Evolutionary conservation across 257 asterid genomes (phyloP).

Genomic region (Eustoma russellianum): DNA sequence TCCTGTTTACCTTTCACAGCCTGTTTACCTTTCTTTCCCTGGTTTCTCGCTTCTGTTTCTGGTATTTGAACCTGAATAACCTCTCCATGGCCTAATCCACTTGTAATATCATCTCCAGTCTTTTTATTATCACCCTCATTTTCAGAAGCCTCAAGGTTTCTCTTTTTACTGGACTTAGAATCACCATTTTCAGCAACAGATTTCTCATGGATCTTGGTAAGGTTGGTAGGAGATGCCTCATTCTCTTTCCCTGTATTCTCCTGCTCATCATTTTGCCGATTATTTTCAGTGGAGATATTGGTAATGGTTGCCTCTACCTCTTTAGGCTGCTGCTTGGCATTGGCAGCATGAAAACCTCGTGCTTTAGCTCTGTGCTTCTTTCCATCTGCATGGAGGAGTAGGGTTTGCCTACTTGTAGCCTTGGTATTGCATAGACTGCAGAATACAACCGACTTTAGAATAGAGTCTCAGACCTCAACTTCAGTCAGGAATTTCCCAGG

Average conservation of each 20-base stretch:
- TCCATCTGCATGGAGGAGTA: constrained; percentile 91
- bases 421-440: constrained; percentile 82
- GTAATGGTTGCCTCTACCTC: constrained; percentile 29
- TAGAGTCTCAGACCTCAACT: background rate
- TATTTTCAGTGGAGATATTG: constrained; percentile 14
- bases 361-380: constrained; percentile 92
- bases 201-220: constrained; percentile 11
- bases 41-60: constrained; percentile 23
- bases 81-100: constrained; percentile 39
- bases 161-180: constrained; percentile 38
- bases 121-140: constrained; percentile 23
- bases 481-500: too few relatives aligned
- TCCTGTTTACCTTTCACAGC: constrained; percentile 14
- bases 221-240: constrained; percentile 33
- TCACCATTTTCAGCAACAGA: constrained; percentile 28
- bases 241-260: constrained; percentile 23
- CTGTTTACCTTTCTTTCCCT: constrained; percentile 43
- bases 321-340: constrained; percentile 48
- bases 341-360: constrained; percentile 68
- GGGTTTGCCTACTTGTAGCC: constrained; percentile 86
- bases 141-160: constrained; percentile 50
- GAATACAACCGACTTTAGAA: constrained; percentile 7
- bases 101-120: constrained; percentile 17
- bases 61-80: constrained; percentile 27
- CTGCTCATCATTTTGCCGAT: constrained; percentile 20